These are phyloP conservation scores for Isatis tinctoria DNA, from an alignment of 345 rosid genomes.

Conservation along the genomic window DNA sequence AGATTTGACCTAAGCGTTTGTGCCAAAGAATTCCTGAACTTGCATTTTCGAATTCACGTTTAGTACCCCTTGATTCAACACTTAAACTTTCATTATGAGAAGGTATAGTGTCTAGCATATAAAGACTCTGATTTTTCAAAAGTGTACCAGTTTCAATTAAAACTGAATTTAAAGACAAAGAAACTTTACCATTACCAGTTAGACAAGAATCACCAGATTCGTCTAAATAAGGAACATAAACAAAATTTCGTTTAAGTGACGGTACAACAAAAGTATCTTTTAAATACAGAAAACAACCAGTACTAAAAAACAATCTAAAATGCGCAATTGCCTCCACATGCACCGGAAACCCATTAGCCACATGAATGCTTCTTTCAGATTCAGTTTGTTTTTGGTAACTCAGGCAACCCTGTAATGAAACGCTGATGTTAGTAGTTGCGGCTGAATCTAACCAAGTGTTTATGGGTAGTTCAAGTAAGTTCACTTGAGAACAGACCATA, in stretches of 20 bases:
- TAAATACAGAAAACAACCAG: neutral
- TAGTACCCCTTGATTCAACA: neutral
- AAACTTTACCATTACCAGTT: neutral
- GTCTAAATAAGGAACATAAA: too few relatives aligned
- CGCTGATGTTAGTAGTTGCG: neutral
- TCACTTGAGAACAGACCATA: neutral
- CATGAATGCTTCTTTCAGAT: too few relatives aligned
- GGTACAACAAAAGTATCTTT: too few relatives aligned
- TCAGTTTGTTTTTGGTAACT: neutral
- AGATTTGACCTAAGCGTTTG: too few relatives aligned
- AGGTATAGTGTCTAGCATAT: neutral
- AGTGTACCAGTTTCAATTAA: neutral
- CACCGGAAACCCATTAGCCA: neutral
- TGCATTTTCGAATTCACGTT: too few relatives aligned
- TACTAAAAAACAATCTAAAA: neutral
- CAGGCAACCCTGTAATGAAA: neutral
- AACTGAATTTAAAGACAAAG: neutral
- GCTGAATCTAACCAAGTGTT: neutral
- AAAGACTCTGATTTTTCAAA: neutral
- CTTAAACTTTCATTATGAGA: neutral
- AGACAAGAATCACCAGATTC: neutral
- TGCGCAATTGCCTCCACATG: neutral
- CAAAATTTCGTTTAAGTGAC: too few relatives aligned
- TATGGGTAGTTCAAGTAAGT: neutral
- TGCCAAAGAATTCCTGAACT: too few relatives aligned